Base-by-base conservation (phyloP, 2,329 filamentous ascomycete species). In the Talaromyces sp. region DNA sequence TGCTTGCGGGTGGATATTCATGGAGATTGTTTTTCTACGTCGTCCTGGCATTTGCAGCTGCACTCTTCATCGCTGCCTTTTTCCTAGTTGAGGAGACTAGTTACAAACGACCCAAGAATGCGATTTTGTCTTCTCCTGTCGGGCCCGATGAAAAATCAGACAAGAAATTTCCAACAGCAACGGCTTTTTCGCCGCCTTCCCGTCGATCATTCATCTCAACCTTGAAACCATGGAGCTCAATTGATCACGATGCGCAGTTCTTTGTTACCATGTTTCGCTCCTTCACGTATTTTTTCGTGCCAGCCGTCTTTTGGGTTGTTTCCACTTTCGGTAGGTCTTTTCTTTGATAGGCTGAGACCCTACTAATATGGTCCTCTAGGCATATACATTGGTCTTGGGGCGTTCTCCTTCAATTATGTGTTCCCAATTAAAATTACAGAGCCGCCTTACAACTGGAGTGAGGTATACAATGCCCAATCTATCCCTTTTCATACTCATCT, bases 21-120 rank as follows among this genome's bases (percentile, higher is more conserved):
- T 86, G 83, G 83, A 75, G 81, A 17, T 77, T 86, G 0, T 86
- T 83, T 73, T 86, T 86, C 74, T 85, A 85, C 67, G 83, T 86
- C 58, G 79, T 81, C 62, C 77, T 83, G 54, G 84, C 82, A 2
- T 85, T 86, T 57, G 77, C 80, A 1, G 71, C 71, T 9, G 70
- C 69, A 6, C 67, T 74, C 54, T 71, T 75, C 61, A 71, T 84
- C 50, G 64, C 80, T 8, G 77, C 81, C 0, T 84, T 86, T 66
- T 72, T 86, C 61, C 82, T 86, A 65, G 82, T 85, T 62, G 84
- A 86, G 63, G 84, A 87, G 67, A 84, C 83, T 7, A 79, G 80
- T 14, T 87, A 86, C 64, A 71, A 77, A 50, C 74, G 80, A 53
- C 55, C 55, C 14, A 19, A 58, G 19, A 57, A 38, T 21, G 59